Conservation (phyloP, 176 grass and related monocot genomes). For the Phoenix roebelenii region DNA sequence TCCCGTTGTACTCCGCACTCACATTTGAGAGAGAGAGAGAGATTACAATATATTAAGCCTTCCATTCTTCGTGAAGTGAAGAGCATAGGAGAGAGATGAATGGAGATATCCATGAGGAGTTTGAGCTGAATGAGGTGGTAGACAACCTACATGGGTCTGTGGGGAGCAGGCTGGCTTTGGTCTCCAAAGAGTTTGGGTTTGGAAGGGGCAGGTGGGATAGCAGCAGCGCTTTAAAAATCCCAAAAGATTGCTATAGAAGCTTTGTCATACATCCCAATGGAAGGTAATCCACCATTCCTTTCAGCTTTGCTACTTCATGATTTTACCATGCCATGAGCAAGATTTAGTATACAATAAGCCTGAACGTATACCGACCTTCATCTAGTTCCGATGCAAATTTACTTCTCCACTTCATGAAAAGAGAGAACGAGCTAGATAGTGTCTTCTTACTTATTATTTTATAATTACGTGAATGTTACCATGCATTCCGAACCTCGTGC, state of each 20-base stretch:
- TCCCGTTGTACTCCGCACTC: not conserved
- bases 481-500: too few species aligned
- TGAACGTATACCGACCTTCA: too few species aligned
- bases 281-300: slow-evolving; percentile 42
- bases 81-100: slow-evolving; percentile 13
- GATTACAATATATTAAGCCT: too few species aligned
- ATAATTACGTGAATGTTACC: too few species aligned
- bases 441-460: too few species aligned
- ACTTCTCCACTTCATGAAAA: too few species aligned
- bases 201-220: slow-evolving; percentile 30
- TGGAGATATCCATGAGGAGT: slow-evolving; percentile 43
- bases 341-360: too few species aligned
- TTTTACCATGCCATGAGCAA: not conserved
- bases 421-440: too few species aligned
- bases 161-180: slow-evolving; percentile 58
- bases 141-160: slow-evolving; percentile 48
- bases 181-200: slow-evolving; percentile 50
- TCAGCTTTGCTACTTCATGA: not conserved
- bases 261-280: slow-evolving; percentile 69
- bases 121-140: slow-evolving; percentile 59
- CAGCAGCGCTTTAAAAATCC: slow-evolving; percentile 31
- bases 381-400: too few species aligned
- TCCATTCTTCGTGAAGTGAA: too few species aligned
- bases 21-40: not conserved
- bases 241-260: slow-evolving; percentile 35